These are phyloP conservation scores for Aureobasidium subglaciale DNA, from an alignment of 2,329 filamentous ascomycete genomes.

Conservation along the genomic window DNA sequence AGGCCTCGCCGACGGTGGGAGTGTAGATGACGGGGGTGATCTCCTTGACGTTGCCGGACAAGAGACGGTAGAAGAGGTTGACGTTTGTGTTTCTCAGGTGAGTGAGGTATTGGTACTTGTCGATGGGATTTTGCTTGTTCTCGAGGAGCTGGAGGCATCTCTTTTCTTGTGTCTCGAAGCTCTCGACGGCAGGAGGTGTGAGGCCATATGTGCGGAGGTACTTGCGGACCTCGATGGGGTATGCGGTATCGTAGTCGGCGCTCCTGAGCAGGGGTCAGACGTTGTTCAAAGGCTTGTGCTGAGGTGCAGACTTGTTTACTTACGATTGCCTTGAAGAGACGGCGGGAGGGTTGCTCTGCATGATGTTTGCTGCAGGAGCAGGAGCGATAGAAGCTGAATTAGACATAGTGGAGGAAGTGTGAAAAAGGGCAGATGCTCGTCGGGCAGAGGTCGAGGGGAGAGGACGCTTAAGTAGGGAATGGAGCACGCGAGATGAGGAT, in stretches of 20 bases:
- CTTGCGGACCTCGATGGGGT: conserved; percentile 42
- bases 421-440: neutral
- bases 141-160: conserved; percentile 65
- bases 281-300: conserved; percentile 13
- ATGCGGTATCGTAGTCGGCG: conserved; percentile 45
- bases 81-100: conserved; percentile 67
- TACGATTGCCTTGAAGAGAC: conserved; percentile 22
- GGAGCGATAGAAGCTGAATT: conserved; percentile 29
- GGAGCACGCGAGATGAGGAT: conserved; percentile 3
- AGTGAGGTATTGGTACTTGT: conserved; percentile 79
- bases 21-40: conserved; percentile 82
- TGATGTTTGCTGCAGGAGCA: conserved; percentile 14
- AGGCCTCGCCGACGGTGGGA: conserved; percentile 89
- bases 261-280: conserved; percentile 24
- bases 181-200: conserved; percentile 44
- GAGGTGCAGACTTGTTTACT: conserved; percentile 18
- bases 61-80: conserved; percentile 75
- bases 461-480: conserved; percentile 3
- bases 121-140: conserved; percentile 60
- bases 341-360: conserved; percentile 31
- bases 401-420: conserved; percentile 22
- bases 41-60: conserved; percentile 68
- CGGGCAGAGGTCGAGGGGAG: neutral
- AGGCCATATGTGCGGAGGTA: conserved; percentile 48
- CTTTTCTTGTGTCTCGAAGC: conserved; percentile 42